Conservation (phyloP, 441 rosid genomes). For the Macaranga tanarius region DNA sequence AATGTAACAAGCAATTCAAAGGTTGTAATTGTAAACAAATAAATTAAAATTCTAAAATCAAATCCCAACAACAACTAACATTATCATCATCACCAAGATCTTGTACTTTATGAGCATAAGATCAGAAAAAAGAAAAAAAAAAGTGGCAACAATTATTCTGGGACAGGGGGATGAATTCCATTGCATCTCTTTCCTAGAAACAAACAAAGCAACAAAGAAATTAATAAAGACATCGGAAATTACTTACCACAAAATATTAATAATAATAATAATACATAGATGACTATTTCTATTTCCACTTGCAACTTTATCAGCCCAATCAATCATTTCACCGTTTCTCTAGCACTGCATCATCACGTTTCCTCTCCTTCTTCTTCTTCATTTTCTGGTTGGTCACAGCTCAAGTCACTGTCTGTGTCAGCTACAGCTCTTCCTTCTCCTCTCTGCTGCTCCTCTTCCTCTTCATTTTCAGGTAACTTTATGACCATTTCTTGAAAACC, state of each 20-base stretch:
- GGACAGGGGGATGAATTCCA: too few relatives aligned
- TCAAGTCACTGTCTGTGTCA: neutral
- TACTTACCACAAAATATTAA: slow-evolving; percentile 2
- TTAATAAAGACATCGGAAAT: neutral
- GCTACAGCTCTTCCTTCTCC: slow-evolving; percentile 2
- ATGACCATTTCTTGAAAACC: neutral
- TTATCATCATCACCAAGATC: too few relatives aligned
- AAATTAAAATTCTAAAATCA: too few relatives aligned
- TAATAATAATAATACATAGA: neutral
- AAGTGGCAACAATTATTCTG: too few relatives aligned
- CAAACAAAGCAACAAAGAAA: neutral
- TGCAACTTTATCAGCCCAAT: slow-evolving; percentile 17
- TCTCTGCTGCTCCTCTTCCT: slow-evolving; percentile 17
- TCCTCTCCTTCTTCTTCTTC: neutral
- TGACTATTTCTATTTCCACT: neutral
- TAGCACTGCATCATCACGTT: neutral
- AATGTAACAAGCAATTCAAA: too few relatives aligned
- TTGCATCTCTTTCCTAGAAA: neutral
- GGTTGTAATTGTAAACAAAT: too few relatives aligned
- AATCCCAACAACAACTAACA: too few relatives aligned
- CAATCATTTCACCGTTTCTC: neutral
- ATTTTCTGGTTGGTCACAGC: neutral
- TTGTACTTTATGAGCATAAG: too few relatives aligned
- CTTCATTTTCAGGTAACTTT: slow-evolving; percentile 22
- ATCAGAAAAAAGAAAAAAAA: too few relatives aligned